These are phyloP conservation scores for Komagataella phaffii DNA, from an alignment of 805 yeast species.

Conservation along the genomic window DNA sequence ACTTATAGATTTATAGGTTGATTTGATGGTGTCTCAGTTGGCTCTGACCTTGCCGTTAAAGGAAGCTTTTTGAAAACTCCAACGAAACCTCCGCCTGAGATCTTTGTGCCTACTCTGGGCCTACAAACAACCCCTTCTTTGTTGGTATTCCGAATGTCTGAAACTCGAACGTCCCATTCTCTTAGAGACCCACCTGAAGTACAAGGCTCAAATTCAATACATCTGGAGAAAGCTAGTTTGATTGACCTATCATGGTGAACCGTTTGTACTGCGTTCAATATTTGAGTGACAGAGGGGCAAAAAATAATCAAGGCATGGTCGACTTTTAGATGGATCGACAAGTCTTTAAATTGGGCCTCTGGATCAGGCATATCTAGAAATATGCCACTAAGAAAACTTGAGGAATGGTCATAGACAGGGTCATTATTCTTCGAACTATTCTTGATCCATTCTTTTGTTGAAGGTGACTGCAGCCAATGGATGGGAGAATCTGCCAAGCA, in stretches of 20 bases:
- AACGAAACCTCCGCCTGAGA: conserved; percentile 39
- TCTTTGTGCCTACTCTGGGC: conserved; percentile 33
- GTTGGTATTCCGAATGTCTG: conserved; percentile 25
- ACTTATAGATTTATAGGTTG: neutral
- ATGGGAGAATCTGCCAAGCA: conserved; percentile 26
- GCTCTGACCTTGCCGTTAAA: conserved; percentile 8
- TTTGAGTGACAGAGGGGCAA: conserved; percentile 35
- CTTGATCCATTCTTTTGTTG: conserved; percentile 11
- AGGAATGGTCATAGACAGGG: conserved; percentile 4
- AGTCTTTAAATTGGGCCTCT: conserved; percentile 17
- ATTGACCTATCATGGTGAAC: conserved; percentile 16
- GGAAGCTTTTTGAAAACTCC: conserved; percentile 24
- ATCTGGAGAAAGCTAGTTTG: conserved; percentile 21
- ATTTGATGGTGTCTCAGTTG: neutral
- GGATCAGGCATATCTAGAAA: conserved; percentile 35
- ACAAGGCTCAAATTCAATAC: conserved; percentile 30
- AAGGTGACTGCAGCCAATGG: conserved; percentile 20
- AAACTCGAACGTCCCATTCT: conserved; percentile 34
- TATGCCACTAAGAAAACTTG: conserved; percentile 24
- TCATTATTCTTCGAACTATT: conserved; percentile 4
- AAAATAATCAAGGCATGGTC: conserved; percentile 31
- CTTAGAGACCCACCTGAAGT: conserved; percentile 33
- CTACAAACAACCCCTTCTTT: conserved; percentile 29
- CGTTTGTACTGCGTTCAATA: conserved; percentile 23
- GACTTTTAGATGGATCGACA: conserved; percentile 21